Conservation (phyloP, 257 asterid species). For the Salvia hispanica region DNA sequence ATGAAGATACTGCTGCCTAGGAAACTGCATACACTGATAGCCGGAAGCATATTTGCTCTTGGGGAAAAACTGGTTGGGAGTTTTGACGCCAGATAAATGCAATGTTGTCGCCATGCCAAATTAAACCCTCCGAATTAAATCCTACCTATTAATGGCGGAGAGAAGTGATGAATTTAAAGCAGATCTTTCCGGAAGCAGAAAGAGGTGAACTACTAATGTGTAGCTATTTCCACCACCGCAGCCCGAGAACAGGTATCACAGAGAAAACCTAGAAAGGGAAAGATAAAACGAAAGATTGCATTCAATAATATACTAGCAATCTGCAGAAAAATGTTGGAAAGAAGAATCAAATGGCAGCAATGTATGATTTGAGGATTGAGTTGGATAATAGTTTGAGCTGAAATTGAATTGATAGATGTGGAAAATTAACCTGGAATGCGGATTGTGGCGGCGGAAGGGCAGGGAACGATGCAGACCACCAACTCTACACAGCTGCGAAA, state of each 20-base stretch:
- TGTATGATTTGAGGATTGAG: too few relatives aligned
- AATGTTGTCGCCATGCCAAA: conserved; percentile 51
- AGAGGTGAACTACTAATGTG: conserved; percentile 17
- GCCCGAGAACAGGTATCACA: not conserved
- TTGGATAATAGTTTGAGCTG: too few relatives aligned
- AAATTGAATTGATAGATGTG: too few relatives aligned
- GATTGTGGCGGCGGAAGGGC: too few relatives aligned
- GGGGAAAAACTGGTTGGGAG: conserved; percentile 36
- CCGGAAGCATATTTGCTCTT: conserved; percentile 32
- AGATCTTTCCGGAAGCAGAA: conserved; percentile 26
- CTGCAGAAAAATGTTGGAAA: too few relatives aligned
- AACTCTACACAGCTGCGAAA: too few relatives aligned
- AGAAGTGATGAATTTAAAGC: not conserved
- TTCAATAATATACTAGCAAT: too few relatives aligned
- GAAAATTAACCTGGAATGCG: too few relatives aligned
- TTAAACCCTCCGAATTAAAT: not conserved
- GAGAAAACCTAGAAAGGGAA: not conserved
- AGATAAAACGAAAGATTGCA: too few relatives aligned
- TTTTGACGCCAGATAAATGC: conserved; percentile 52
- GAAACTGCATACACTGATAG: conserved; percentile 29
- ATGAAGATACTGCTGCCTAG: conserved; percentile 33
- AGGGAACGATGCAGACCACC: too few relatives aligned
- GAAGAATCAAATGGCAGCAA: too few relatives aligned
- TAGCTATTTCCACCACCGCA: conserved; percentile 22
- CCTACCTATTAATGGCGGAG: not conserved